Percentiles rank a stretch among this genome's conserved stretches.
These are phyloP conservation scores for Suillus tomentosus DNA, from an alignment of 768 basidiomycete genomes.

Conservation along the genomic window DNA sequence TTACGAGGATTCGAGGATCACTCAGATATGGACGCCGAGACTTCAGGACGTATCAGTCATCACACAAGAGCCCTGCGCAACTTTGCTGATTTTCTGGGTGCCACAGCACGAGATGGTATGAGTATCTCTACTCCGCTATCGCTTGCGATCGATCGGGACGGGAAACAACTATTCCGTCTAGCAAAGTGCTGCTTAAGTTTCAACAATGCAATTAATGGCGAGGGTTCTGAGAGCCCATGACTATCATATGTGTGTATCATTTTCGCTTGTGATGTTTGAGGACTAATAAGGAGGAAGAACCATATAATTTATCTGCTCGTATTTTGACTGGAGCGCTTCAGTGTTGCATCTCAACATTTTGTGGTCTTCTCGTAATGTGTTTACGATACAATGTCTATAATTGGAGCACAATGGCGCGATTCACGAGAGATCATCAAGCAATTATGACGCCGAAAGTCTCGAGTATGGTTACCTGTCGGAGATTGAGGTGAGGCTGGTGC, in stretches of 20 bases:
- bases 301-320: background rate
- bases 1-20: slow-evolving; percentile 15
- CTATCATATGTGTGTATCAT: background rate
- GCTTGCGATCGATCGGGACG: slow-evolving; percentile 26
- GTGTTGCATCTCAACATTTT: background rate
- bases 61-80: slow-evolving; percentile 19
- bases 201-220: slow-evolving; percentile 19
- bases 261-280: background rate
- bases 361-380: background rate
- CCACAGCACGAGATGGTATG: slow-evolving; percentile 15
- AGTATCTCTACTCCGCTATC: slow-evolving; percentile 17
- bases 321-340: background rate
- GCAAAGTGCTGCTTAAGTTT: slow-evolving; percentile 26
- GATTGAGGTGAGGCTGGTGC: too few species aligned
- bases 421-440: too few species aligned
- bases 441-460: too few species aligned
- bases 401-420: background rate
- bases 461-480: too few species aligned
- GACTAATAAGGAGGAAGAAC: background rate
- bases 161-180: slow-evolving; percentile 21
- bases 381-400: background rate
- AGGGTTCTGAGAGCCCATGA: background rate
- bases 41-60: slow-evolving; percentile 3
- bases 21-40: background rate
- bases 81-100: slow-evolving; percentile 19